Conservation (phyloP, 1,284 basidiomycete genomes). For the Rhodotorula sp. region DNA sequence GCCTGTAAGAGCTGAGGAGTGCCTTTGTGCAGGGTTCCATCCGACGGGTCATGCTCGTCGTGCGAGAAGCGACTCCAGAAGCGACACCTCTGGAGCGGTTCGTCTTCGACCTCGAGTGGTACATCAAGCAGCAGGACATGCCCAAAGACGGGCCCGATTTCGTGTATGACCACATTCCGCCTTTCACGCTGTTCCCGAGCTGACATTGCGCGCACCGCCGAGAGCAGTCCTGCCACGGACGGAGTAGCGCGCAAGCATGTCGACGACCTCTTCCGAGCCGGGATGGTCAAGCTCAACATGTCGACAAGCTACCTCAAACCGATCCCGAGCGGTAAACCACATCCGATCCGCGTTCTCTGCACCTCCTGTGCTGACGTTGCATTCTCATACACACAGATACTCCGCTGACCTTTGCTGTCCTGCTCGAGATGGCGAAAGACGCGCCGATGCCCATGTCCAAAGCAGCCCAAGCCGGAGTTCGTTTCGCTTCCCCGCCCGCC, state of each 20-base stretch:
- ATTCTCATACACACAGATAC: conserved; percentile 52
- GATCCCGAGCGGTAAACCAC: conserved; percentile 36
- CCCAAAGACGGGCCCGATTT: conserved; percentile 56
- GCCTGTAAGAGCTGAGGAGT: background rate
- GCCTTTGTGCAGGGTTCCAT: conserved; percentile 60
- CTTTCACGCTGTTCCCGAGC: background rate
- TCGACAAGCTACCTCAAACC: conserved; percentile 67
- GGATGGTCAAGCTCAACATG: conserved; percentile 78
- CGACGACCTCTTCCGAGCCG: conserved; percentile 75
- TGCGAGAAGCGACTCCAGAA: conserved; percentile 65
- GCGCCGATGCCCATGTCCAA: conserved; percentile 60
- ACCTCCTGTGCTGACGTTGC: too few species aligned
- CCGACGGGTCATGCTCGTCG: conserved; percentile 71
- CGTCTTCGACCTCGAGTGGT: conserved; percentile 59
- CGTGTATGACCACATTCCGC: conserved; percentile 35
- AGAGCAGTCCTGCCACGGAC: conserved; percentile 55
- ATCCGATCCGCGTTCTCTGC: too few species aligned
- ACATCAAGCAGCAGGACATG: conserved; percentile 71
- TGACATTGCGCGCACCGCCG: conserved; percentile 22
- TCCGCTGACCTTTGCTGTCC: conserved; percentile 75
- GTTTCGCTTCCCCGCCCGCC: background rate
- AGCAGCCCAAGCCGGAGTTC: conserved; percentile 53
- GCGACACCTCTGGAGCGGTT: conserved; percentile 61
- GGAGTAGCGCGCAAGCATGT: conserved; percentile 66
- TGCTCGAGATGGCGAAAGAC: conserved; percentile 76